Evolutionary conservation across 2,329 filamentous ascomycete species (phyloP).

Genomic region (Microdochium nivale): DNA sequence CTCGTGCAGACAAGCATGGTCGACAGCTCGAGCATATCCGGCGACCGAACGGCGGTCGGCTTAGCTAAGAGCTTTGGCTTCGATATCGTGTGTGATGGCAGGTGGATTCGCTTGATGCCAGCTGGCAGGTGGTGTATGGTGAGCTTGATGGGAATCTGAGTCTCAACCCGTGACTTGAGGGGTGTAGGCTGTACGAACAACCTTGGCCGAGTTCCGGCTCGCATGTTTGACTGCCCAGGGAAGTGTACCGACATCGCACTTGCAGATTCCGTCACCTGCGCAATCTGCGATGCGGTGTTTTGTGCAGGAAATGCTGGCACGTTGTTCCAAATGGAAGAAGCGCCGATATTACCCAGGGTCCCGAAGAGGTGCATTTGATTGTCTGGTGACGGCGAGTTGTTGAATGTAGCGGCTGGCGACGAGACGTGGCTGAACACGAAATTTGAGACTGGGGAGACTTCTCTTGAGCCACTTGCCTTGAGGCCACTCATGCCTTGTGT

Average conservation of each 20-base stretch:
- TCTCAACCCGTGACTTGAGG: slow-evolving; percentile 87
- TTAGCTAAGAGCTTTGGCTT: slow-evolving; percentile 88
- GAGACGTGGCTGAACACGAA: slow-evolving; percentile 42
- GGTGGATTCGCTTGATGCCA: slow-evolving; percentile 70
- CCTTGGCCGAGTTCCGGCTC: slow-evolving; percentile 19
- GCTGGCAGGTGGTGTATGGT: slow-evolving; percentile 67
- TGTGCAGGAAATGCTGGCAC: background rate
- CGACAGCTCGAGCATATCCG: slow-evolving; percentile 71
- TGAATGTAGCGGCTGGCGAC: slow-evolving; percentile 39
- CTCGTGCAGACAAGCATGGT: slow-evolving; percentile 86
- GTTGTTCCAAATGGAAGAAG: background rate
- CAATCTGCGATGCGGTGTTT: background rate
- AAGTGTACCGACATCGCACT: background rate
- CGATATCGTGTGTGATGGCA: slow-evolving; percentile 85
- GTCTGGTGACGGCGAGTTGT: slow-evolving; percentile 34
- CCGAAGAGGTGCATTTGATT: slow-evolving; percentile 1
- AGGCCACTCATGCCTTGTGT: slow-evolving; percentile 41
- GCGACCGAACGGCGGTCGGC: slow-evolving; percentile 51
- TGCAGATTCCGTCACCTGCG: background rate
- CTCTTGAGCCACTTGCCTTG: slow-evolving; percentile 38
- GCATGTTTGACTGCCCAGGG: background rate
- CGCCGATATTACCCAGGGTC: background rate
- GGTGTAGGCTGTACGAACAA: slow-evolving; percentile 60
- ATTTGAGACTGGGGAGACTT: slow-evolving; percentile 45
- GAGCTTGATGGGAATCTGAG: slow-evolving; percentile 85